These are phyloP conservation scores for Xylariaceae sp. DNA, from an alignment of 2,329 filamentous ascomycete species.

Conservation along the genomic window DNA sequence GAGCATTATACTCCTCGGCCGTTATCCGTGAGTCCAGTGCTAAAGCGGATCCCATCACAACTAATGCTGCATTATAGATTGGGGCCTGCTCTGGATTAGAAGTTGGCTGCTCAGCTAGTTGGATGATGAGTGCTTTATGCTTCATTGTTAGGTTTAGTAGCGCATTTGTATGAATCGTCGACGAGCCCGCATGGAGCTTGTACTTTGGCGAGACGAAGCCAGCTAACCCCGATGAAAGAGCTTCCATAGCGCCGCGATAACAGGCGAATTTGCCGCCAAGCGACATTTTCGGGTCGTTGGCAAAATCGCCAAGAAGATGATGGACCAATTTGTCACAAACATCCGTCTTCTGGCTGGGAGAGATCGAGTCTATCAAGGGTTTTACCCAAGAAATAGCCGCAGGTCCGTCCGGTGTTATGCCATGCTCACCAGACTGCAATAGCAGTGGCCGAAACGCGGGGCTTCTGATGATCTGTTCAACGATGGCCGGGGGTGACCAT, in stretches of 20 bases:
- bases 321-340: slow-evolving; percentile 75
- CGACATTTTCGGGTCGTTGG: slow-evolving; percentile 50
- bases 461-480: slow-evolving; percentile 78
- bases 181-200: slow-evolving; percentile 47
- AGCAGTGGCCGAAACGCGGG: slow-evolving; percentile 61
- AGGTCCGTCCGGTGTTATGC: slow-evolving; percentile 47
- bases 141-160: slow-evolving; percentile 62
- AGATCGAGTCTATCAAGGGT: slow-evolving; percentile 73
- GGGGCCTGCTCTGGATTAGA: slow-evolving; percentile 47
- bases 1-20: slow-evolving; percentile 62
- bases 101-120: slow-evolving; percentile 46
- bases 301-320: slow-evolving; percentile 65
- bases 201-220: slow-evolving; percentile 49
- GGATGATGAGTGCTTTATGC: slow-evolving; percentile 57
- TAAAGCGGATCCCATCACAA: slow-evolving; percentile 63
- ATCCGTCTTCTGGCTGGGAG: slow-evolving; percentile 69
- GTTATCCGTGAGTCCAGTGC: slow-evolving; percentile 68
- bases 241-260: slow-evolving; percentile 60
- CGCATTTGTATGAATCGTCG: slow-evolving; percentile 59
- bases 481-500: slow-evolving; percentile 72
- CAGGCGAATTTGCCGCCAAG: slow-evolving; percentile 57
- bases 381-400: slow-evolving; percentile 74
- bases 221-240: slow-evolving; percentile 53
- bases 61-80: slow-evolving; percentile 53
- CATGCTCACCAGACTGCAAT: slow-evolving; percentile 55